phyloP scores from a whole-genome alignment of 331 rosid genomes.

The Malus hybrid region DNA sequence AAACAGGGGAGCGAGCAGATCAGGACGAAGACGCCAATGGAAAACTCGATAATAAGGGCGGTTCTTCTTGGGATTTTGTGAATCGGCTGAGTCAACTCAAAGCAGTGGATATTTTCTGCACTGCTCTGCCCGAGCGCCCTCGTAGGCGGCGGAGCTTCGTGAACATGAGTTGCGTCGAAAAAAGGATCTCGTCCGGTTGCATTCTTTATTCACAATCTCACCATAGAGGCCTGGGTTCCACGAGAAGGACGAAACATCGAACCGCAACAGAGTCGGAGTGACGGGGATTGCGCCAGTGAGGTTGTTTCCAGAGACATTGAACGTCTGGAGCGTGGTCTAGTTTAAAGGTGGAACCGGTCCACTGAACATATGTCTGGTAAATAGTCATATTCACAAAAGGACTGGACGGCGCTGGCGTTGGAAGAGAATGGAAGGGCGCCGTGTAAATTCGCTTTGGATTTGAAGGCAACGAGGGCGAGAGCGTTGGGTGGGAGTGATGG shows the following conservation, averaged over 20 bases:
- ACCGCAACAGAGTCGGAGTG: slow-evolving; percentile 43
- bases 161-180: slow-evolving; percentile 23
- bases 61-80: slow-evolving; percentile 32
- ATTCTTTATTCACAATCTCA: slow-evolving; percentile 57
- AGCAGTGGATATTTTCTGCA: slow-evolving; percentile 31
- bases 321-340: slow-evolving; percentile 47
- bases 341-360: slow-evolving; percentile 68
- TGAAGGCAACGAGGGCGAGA: slow-evolving; percentile 44
- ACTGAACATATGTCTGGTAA: slow-evolving; percentile 19
- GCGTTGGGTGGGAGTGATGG: slow-evolving; percentile 23
- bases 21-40: slow-evolving; percentile 29
- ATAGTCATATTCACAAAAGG: slow-evolving; percentile 23
- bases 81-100: slow-evolving; percentile 29
- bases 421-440: slow-evolving; percentile 15
- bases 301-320: slow-evolving; percentile 58
- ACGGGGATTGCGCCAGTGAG: slow-evolving; percentile 69
- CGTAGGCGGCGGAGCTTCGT: slow-evolving; percentile 21
- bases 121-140: slow-evolving; percentile 35
- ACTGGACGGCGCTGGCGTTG: slow-evolving; percentile 5
- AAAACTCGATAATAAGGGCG: slow-evolving; percentile 48
- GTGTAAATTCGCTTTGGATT: slow-evolving; percentile 43
- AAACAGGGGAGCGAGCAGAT: slow-evolving; percentile 43
- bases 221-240: slow-evolving; percentile 71
- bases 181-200: slow-evolving; percentile 48
- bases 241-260: slow-evolving; percentile 47